Evolutionary conservation across 2,329 filamentous ascomycete species (phyloP).

Genomic region (Colletotrichum noveboracense): DNA sequence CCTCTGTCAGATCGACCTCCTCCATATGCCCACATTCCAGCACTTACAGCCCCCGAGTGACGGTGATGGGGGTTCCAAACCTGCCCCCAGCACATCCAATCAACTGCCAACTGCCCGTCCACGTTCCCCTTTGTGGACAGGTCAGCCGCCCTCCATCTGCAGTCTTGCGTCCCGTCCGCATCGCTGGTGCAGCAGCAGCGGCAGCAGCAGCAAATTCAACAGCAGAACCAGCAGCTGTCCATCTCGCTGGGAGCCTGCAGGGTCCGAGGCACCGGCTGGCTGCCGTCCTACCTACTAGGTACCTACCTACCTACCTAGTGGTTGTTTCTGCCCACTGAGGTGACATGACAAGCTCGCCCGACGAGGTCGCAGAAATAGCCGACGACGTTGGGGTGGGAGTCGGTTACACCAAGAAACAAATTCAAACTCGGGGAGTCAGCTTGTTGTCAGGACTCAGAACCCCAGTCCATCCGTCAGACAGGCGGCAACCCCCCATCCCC

Average conservation of each 20-base stretch:
- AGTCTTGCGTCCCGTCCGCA: background rate
- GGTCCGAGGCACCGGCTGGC: constrained; percentile 17
- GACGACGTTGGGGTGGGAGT: background rate
- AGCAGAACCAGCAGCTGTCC: background rate
- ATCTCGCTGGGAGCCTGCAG: constrained; percentile 12
- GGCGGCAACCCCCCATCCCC: background rate
- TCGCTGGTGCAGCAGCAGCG: background rate
- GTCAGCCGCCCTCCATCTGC: constrained; percentile 13
- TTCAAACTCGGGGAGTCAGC: background rate
- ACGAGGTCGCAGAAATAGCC: background rate
- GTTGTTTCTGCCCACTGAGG: background rate
- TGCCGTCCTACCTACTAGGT: background rate
- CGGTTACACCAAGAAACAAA: background rate
- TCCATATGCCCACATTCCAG: constrained; percentile 6
- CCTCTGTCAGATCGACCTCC: background rate
- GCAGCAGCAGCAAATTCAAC: background rate
- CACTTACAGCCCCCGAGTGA: background rate
- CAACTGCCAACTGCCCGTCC: background rate
- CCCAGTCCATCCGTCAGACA: background rate
- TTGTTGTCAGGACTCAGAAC: background rate
- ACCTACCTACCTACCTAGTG: background rate
- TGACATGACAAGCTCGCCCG: background rate
- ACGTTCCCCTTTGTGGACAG: constrained; percentile 11
- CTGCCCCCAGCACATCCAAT: background rate
- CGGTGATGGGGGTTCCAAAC: background rate